Conservation (phyloP, 257 asterid species). For the Nicotiana otophora region DNA sequence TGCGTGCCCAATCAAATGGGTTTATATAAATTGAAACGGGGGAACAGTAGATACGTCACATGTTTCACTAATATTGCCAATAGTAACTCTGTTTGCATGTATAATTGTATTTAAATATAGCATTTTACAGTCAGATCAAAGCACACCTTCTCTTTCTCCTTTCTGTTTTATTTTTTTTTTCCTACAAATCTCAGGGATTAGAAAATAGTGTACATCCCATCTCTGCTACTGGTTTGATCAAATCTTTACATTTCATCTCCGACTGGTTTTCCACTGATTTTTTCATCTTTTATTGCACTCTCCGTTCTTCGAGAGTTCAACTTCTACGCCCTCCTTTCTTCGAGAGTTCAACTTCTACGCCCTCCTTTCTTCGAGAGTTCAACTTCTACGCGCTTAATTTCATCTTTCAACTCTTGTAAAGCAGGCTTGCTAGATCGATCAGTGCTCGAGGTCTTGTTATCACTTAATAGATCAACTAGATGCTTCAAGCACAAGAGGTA, state of each 20-base stretch:
- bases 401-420: constrained; percentile 36
- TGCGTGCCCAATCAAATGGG: no score
- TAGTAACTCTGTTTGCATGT: no score
- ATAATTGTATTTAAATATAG: background rate
- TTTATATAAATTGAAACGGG: no score
- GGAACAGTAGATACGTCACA: no score
- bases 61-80: no score
- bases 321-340: background rate
- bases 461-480: constrained; percentile 28
- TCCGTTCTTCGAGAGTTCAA: no score
- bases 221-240: background rate
- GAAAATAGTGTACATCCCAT: background rate
- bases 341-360: constrained; percentile 6
- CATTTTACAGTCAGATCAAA: background rate
- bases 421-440: constrained; percentile 13
- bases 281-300: background rate
- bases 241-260: background rate
- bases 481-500: constrained; percentile 57
- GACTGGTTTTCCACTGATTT: background rate
- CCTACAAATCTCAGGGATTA: background rate
- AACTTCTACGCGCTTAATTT: constrained; percentile 45
- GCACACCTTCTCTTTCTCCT: background rate
- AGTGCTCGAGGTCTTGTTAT: constrained; percentile 8
- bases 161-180: background rate
- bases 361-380: constrained; percentile 27